These are phyloP conservation scores for Bruguiera hainesii DNA, from an alignment of 441 rosid species.

Conservation along the genomic window DNA sequence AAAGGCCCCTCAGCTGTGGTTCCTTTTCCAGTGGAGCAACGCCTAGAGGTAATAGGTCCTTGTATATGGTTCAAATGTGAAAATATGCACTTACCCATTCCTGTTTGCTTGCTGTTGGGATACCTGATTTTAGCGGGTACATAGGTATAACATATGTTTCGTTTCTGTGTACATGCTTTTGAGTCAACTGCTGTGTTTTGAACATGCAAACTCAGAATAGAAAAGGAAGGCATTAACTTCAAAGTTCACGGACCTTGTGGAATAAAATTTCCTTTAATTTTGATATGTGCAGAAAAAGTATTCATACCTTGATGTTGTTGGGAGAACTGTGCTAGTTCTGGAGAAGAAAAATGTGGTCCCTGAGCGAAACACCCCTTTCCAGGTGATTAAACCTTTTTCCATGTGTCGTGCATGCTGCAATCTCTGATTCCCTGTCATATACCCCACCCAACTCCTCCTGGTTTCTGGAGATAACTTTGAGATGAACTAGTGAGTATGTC, in stretches of 20 bases:
- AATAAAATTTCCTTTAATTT: conserved; percentile 22
- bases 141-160: neutral
- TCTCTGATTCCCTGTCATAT: conserved; percentile 1
- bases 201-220: neutral
- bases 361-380: conserved; percentile 73
- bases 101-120: neutral
- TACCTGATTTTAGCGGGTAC: conserved; percentile 3
- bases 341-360: conserved; percentile 89
- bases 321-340: conserved; percentile 91
- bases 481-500: neutral
- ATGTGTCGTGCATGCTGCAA: neutral
- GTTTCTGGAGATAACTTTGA: neutral
- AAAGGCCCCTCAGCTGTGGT: conserved; percentile 75
- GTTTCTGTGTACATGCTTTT: neutral
- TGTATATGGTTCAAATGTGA: neutral
- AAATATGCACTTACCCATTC: neutral
- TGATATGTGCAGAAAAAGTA: conserved; percentile 67
- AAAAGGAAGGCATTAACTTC: too few relatives aligned
- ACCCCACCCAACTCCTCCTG: neutral
- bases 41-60: conserved; percentile 54
- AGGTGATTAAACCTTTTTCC: conserved; percentile 45
- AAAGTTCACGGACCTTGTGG: conserved; percentile 1
- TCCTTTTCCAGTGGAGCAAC: conserved; percentile 79
- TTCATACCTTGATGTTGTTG: conserved; percentile 95
- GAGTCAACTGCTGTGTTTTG: neutral